These are phyloP conservation scores for Glarea lozoyensis DNA, from an alignment of 495 filamentous ascomycete genomes.

Conservation along the genomic window DNA sequence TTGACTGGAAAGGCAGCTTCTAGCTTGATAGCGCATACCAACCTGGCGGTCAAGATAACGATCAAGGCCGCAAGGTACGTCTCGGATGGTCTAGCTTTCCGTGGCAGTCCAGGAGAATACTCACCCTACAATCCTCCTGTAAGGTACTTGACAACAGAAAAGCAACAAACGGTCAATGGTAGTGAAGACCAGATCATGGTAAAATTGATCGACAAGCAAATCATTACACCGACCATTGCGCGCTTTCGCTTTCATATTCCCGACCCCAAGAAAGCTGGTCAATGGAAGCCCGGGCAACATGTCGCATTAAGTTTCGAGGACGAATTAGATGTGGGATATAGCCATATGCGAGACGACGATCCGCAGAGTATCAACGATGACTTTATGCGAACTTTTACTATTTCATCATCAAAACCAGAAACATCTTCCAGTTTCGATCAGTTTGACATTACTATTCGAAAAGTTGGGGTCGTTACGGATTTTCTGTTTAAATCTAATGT, in stretches of 20 bases:
- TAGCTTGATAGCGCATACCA: constrained; percentile 53
- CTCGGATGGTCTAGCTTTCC: constrained; percentile 52
- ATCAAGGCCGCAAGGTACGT: constrained; percentile 54
- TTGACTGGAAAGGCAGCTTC: constrained; percentile 52
- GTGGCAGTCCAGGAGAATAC: constrained; percentile 43
- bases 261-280: constrained; percentile 28
- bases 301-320: constrained; percentile 60
- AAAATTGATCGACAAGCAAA: constrained; percentile 14
- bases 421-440: constrained; percentile 30
- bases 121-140: constrained; percentile 68
- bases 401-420: constrained; percentile 50
- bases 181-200: constrained; percentile 9
- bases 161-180: background rate
- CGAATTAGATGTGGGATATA: constrained; percentile 62
- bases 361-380: constrained; percentile 74
- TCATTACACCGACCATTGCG: constrained; percentile 54
- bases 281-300: constrained; percentile 64
- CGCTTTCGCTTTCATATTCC: constrained; percentile 52
- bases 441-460: constrained; percentile 63
- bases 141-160: constrained; percentile 43
- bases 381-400: constrained; percentile 71
- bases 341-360: constrained; percentile 74
- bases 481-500: constrained; percentile 51
- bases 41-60: constrained; percentile 59
- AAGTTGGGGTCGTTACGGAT: constrained; percentile 56